Conservation (phyloP, 2,329 filamentous ascomycete species). For the Aspergillus aculeatinus region DNA sequence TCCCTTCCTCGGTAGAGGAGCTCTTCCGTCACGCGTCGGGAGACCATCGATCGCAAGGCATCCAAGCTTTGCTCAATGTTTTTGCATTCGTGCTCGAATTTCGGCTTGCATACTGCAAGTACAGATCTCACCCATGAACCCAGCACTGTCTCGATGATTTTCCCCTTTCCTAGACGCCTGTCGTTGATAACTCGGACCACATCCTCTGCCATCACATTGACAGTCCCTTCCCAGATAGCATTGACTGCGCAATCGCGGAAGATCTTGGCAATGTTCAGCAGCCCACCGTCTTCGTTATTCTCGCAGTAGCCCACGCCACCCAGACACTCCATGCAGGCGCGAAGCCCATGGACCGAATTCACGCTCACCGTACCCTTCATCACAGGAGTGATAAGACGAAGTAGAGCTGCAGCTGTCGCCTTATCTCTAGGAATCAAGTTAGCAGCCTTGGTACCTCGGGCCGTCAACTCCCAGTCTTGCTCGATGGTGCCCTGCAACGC, state of each 20-base stretch:
- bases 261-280: conserved; percentile 65
- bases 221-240: conserved; percentile 70
- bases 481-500: conserved; percentile 49
- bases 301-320: conserved; percentile 43
- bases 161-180: neutral
- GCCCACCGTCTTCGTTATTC: conserved; percentile 51
- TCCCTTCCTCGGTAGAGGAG: neutral
- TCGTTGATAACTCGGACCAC: neutral
- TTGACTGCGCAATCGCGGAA: conserved; percentile 61
- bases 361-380: conserved; percentile 39
- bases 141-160: neutral
- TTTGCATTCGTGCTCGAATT: neutral
- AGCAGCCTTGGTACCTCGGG: conserved; percentile 25
- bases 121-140: neutral
- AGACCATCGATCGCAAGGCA: neutral
- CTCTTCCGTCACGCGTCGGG: neutral
- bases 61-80: neutral
- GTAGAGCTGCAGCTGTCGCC: conserved; percentile 26
- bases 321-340: conserved; percentile 41
- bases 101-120: neutral
- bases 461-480: conserved; percentile 48
- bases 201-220: conserved; percentile 60
- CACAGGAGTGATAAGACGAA: conserved; percentile 32
- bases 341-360: conserved; percentile 30
- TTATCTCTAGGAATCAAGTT: conserved; percentile 41